These are phyloP conservation scores for Wickerhamomyces bovis DNA, from an alignment of 805 yeast genomes.

Conservation along the genomic window DNA sequence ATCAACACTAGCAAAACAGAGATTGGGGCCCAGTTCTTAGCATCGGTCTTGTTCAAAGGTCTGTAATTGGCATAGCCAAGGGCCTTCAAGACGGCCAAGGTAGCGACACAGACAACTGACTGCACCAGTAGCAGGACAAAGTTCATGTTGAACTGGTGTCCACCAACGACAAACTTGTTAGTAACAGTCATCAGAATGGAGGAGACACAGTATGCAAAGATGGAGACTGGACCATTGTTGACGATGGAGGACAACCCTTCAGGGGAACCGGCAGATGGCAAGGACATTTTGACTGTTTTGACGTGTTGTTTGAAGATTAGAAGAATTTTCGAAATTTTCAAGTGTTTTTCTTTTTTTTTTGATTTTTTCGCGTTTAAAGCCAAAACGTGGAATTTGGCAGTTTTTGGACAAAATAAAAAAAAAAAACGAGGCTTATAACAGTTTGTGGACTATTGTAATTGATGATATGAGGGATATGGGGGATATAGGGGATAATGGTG, in stretches of 20 bases:
- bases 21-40: conserved; percentile 94
- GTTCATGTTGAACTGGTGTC: conserved; percentile 73
- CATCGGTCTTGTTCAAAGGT: conserved; percentile 78
- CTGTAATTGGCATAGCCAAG: conserved; percentile 81
- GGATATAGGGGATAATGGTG: too few species aligned
- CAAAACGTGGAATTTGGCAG: too few species aligned
- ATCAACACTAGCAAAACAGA: conserved; percentile 82
- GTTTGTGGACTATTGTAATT: too few species aligned
- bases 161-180: conserved; percentile 83
- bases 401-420: too few species aligned
- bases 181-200: conserved; percentile 97
- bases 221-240: conserved; percentile 55
- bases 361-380: neutral
- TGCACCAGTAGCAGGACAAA: conserved; percentile 87
- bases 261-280: conserved; percentile 18
- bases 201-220: conserved; percentile 80
- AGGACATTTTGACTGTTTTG: conserved; percentile 4
- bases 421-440: too few species aligned
- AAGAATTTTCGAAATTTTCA: neutral
- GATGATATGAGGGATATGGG: too few species aligned
- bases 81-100: conserved; percentile 66
- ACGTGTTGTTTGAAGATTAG: neutral
- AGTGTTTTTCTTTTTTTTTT: neutral
- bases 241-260: conserved; percentile 28
- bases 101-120: conserved; percentile 72